phyloP scores from a whole-genome alignment of 129 eudicot species.

The Flaveria bidentis region DNA sequence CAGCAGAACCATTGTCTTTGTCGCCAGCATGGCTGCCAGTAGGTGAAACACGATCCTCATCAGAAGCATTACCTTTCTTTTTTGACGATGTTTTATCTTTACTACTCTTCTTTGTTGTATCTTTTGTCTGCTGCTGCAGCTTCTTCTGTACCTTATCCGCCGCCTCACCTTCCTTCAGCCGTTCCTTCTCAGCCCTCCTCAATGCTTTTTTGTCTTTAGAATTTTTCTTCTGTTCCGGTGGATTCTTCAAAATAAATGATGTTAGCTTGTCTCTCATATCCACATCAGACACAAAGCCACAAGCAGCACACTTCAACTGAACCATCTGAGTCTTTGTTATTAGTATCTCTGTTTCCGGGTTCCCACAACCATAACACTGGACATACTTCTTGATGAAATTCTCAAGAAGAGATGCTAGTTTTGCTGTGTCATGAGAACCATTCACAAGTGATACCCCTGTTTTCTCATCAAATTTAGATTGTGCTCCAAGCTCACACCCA shows the following conservation, averaged over 20 bases:
- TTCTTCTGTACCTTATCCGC: slow-evolving; percentile 62
- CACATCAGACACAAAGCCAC: slow-evolving; percentile 70
- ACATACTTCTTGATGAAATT: slow-evolving; percentile 65
- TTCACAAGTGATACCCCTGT: slow-evolving; percentile 59
- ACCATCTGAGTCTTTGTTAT: slow-evolving; percentile 60
- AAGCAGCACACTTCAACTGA: slow-evolving; percentile 61
- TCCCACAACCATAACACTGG: slow-evolving; percentile 70
- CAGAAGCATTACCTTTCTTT: slow-evolving; percentile 56
- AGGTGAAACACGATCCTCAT: slow-evolving; percentile 54
- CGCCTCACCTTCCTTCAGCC: slow-evolving; percentile 57
- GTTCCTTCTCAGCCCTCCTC: slow-evolving; percentile 72
- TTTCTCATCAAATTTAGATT: slow-evolving; percentile 65
- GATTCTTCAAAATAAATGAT: slow-evolving; percentile 58
- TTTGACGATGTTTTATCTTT: slow-evolving; percentile 37
- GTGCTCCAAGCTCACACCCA: slow-evolving; percentile 75
- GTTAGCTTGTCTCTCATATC: slow-evolving; percentile 72
- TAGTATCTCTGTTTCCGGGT: slow-evolving; percentile 60
- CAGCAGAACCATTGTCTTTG: slow-evolving; percentile 33
- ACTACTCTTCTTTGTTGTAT: slow-evolving; percentile 32
- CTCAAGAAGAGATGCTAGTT: slow-evolving; percentile 62
- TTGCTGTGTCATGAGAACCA: slow-evolving; percentile 60
- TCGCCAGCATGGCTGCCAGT: slow-evolving; percentile 45
- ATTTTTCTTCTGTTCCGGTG: slow-evolving; percentile 50
- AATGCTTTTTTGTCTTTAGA: slow-evolving; percentile 57
- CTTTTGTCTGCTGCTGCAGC: slow-evolving; percentile 58